Conservation (phyloP, 805 yeast species). For the Candida succiphila region DNA sequence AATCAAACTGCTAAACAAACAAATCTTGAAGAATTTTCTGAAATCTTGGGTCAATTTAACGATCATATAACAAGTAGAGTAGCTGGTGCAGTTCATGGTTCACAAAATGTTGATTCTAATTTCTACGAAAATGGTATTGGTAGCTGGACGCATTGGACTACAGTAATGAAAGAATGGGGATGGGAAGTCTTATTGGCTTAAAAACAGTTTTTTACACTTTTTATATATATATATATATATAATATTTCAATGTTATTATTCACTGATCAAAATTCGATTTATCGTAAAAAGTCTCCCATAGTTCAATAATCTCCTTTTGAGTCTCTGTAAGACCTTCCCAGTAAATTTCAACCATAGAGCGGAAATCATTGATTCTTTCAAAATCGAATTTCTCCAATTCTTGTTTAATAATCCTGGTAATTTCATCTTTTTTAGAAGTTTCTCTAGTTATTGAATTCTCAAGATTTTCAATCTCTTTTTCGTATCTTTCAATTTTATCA, state of each 20-base stretch:
- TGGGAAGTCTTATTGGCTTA: constrained; percentile 61
- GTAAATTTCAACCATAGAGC: constrained; percentile 82
- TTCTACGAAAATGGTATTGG: constrained; percentile 29
- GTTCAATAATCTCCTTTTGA: constrained; percentile 82
- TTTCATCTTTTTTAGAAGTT: constrained; percentile 50
- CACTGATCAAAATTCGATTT: constrained; percentile 21
- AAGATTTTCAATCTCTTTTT: constrained; percentile 47
- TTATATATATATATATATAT: not conserved
- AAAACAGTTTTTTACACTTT: constrained; percentile 1
- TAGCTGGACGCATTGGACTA: constrained; percentile 55
- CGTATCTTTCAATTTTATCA: constrained; percentile 51
- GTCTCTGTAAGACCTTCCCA: constrained; percentile 86
- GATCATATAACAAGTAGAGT: constrained; percentile 21
- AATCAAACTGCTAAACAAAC: not conserved
- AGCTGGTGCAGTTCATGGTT: constrained; percentile 32
- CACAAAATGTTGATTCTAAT: constrained; percentile 25
- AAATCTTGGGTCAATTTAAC: constrained; percentile 3
- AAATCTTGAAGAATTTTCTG: not conserved
- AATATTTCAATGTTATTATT: not conserved
- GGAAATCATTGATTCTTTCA: constrained; percentile 73
- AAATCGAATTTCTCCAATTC: constrained; percentile 65
- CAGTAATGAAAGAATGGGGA: constrained; percentile 67
- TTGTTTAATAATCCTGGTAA: constrained; percentile 53
- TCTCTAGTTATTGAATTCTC: constrained; percentile 44
- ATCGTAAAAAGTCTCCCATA: constrained; percentile 85